Conservation (phyloP, 2,329 filamentous ascomycete genomes). For the Madurella fahalii region DNA sequence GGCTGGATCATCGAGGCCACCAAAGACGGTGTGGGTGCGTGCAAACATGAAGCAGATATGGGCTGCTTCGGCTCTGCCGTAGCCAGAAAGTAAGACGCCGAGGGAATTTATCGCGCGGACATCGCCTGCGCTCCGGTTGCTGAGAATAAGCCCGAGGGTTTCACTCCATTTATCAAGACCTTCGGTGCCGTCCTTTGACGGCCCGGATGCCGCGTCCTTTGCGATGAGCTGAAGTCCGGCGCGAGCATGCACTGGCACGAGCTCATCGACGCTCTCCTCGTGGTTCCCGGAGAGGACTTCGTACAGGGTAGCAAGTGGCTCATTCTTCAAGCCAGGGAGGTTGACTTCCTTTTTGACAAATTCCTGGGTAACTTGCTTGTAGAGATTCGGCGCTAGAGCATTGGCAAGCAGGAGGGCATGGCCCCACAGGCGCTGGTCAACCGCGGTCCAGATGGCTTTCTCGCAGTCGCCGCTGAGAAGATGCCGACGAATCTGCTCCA, state of each 20-base stretch:
- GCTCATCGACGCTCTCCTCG: constrained; percentile 91
- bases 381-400: constrained; percentile 73
- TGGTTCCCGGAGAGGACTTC: constrained; percentile 90
- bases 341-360: constrained; percentile 96
- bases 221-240: constrained; percentile 89
- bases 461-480: constrained; percentile 80
- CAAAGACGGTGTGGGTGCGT: constrained; percentile 64
- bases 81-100: constrained; percentile 76
- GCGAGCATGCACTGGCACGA: constrained; percentile 87
- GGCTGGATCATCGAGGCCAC: constrained; percentile 76
- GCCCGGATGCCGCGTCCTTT: constrained; percentile 57
- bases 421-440: constrained; percentile 91
- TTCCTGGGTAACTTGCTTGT: constrained; percentile 91
- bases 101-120: constrained; percentile 72
- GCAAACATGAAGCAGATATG: constrained; percentile 94
- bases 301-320: constrained; percentile 87
- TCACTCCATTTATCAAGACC: constrained; percentile 94
- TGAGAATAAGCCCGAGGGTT: constrained; percentile 78
- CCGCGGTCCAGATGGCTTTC: constrained; percentile 88
- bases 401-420: constrained; percentile 89
- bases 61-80: constrained; percentile 84
- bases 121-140: constrained; percentile 82
- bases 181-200: constrained; percentile 69
- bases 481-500: constrained; percentile 68
- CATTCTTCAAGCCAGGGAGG: constrained; percentile 70